Base-by-base conservation (phyloP, 805 yeast genomes). In the Gaillardinia entomophila region DNA sequence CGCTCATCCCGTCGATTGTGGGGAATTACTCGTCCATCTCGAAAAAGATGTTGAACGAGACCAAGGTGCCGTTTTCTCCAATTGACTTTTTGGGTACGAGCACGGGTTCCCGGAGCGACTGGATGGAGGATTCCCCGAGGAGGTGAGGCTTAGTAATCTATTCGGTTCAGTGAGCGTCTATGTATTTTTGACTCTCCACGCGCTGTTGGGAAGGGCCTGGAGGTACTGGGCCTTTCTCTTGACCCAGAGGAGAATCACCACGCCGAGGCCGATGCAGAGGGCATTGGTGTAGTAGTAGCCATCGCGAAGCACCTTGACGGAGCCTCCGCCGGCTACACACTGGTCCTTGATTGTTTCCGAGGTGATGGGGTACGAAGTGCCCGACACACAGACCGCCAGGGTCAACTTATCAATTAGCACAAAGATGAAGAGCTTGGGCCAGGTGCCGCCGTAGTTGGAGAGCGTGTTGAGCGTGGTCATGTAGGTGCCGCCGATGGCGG, bases 401-500 rank as follows among this genome's bases (percentile, higher is more conserved):
- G 97, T 84, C 45, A 88, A 74, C 44, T 68, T 72, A 58, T 90
- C 97, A 34, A 92, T 90, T 57, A 88, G 68, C 37, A 69, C 75
- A 43, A 88, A 71, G 1, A 90, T 79, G 20, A 92, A 64, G n/a
- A 86, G 63, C 34, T 87, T 71, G 2, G 98, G 98, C 98, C 98
- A 92, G 27, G 94, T 92, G 8, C 98, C 98, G 16, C 98, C 98
- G 36, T 90, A 70, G 54, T 92, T 92, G 26, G 94, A 78, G 30
- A 92, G 66, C 0, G 98, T 92, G 57, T 92, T 92, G 37, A 92
- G 66, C 1, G 95, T 80, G 0, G 98, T 92, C 97, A 92, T 90
- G 56, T 92, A 92, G 0, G 98, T 92, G 2, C 98, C 98, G 12
- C 98, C 98, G 47, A 92, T 85, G 13, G 79, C 60, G 0, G 98